phyloP scores from a whole-genome alignment of 768 basidiomycete species.

The Tulasnella sp. region DNA sequence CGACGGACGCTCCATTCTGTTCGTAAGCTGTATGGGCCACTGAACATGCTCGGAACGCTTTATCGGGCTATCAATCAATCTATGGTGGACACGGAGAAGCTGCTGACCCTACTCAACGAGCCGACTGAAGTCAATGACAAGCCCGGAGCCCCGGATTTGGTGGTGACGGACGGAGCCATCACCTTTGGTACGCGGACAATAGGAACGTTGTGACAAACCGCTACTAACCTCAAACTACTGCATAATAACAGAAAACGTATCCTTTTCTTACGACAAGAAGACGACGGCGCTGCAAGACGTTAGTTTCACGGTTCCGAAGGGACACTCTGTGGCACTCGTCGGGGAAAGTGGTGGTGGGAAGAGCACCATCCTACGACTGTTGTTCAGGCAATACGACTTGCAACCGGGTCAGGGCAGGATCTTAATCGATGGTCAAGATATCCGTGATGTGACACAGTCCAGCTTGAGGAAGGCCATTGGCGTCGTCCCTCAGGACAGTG shows the following conservation, averaged over 20 bases:
- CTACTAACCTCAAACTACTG: background rate
- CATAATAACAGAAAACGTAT: constrained; percentile 68
- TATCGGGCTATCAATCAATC: constrained; percentile 70
- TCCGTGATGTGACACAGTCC: constrained; percentile 74
- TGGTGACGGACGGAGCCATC: constrained; percentile 65
- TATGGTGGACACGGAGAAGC: constrained; percentile 72
- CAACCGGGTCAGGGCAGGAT: constrained; percentile 69
- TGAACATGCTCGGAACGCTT: constrained; percentile 68
- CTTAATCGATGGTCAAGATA: constrained; percentile 75
- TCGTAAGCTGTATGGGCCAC: constrained; percentile 43
- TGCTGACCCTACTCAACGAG: constrained; percentile 71
- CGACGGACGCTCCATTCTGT: background rate
- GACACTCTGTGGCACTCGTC: constrained; percentile 81
- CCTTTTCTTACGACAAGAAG: constrained; percentile 73
- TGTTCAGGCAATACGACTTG: constrained; percentile 90
- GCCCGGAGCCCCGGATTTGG: constrained; percentile 61
- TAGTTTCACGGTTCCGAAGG: constrained; percentile 81
- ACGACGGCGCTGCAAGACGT: constrained; percentile 61
- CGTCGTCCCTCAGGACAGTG: constrained; percentile 79
- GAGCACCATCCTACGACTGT: constrained; percentile 71
- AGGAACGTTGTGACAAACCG: background rate
- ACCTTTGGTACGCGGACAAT: constrained; percentile 58
- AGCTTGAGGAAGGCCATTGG: constrained; percentile 75
- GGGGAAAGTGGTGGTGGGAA: constrained; percentile 77
- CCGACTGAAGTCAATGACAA: constrained; percentile 76